phyloP scores from a whole-genome alignment of 257 asterid species.

The Fraxinus americana region DNA sequence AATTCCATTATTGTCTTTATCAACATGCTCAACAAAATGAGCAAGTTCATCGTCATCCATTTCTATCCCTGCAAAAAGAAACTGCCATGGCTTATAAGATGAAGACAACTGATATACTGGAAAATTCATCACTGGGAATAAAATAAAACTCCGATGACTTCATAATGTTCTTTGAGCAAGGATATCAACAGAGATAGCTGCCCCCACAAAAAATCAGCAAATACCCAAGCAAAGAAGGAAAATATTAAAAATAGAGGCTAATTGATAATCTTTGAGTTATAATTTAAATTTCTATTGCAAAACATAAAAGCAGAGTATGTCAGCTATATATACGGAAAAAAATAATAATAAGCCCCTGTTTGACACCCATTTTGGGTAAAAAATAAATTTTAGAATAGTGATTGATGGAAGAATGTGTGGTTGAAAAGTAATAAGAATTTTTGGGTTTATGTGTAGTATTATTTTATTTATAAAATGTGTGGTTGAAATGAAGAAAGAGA shows the following conservation, averaged over 20 bases:
- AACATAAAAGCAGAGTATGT: not conserved
- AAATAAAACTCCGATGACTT: not conserved
- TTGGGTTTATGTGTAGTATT: too few relatives aligned
- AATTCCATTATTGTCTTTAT: constrained; percentile 90
- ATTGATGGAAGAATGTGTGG: too few relatives aligned
- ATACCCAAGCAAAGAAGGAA: not conserved
- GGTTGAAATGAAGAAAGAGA: too few relatives aligned
- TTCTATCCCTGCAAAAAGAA: constrained; percentile 86
- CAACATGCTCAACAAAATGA: constrained; percentile 92
- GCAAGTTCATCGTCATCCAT: constrained; percentile 91
- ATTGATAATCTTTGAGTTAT: not conserved
- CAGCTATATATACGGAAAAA: not conserved
- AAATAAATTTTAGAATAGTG: too few relatives aligned
- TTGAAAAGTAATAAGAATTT: too few relatives aligned
- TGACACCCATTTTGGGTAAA: too few relatives aligned
- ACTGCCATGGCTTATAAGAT: constrained; percentile 72
- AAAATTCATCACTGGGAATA: constrained; percentile 8
- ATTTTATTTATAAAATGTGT: too few relatives aligned
- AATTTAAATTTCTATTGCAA: not conserved
- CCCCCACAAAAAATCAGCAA: constrained; percentile 1
- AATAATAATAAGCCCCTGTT: not conserved
- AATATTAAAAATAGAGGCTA: not conserved
- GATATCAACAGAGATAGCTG: not conserved
- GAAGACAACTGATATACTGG: constrained; percentile 33
- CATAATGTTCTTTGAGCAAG: not conserved